Evolutionary conservation across 2,329 filamentous ascomycete species (phyloP).

Genomic region (Xylaria sp.): DNA sequence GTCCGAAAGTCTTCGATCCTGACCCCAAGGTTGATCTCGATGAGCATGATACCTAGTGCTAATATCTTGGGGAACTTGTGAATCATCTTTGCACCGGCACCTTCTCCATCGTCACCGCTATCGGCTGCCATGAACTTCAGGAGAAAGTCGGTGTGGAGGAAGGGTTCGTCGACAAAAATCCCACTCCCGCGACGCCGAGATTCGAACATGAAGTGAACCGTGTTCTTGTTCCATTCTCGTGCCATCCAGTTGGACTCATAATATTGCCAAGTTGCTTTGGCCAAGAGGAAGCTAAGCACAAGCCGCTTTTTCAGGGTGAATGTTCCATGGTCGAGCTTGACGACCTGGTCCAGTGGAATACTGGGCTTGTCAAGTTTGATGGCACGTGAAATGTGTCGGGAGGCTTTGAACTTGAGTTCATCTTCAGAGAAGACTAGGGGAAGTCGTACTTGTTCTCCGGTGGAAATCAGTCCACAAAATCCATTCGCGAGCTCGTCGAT

Average conservation of each 20-base stretch:
- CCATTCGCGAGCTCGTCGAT: no score
- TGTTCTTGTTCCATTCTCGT: background rate
- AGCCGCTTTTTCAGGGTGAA: no score
- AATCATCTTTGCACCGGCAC: background rate
- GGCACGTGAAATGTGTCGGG: no score
- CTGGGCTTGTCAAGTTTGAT: no score
- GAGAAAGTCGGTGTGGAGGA: background rate
- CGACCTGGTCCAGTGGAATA: no score
- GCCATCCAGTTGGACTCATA: background rate
- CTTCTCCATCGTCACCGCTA: background rate
- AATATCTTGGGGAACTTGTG: conserved; percentile 7
- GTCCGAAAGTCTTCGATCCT: background rate
- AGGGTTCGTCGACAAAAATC: background rate
- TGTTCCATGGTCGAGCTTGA: no score
- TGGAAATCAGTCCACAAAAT: no score
- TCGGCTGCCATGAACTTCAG: background rate
- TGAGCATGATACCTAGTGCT: conserved; percentile 9
- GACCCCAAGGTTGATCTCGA: conserved; percentile 5
- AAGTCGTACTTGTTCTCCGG: no score
- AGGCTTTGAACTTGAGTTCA: no score
- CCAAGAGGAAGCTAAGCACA: background rate
- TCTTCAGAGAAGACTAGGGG: no score
- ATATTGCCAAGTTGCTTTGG: background rate
- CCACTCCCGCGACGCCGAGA: background rate
- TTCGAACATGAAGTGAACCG: background rate